Base-by-base conservation (phyloP, 352 stramenopile genomes). In the Pythium dissotocum region DNA sequence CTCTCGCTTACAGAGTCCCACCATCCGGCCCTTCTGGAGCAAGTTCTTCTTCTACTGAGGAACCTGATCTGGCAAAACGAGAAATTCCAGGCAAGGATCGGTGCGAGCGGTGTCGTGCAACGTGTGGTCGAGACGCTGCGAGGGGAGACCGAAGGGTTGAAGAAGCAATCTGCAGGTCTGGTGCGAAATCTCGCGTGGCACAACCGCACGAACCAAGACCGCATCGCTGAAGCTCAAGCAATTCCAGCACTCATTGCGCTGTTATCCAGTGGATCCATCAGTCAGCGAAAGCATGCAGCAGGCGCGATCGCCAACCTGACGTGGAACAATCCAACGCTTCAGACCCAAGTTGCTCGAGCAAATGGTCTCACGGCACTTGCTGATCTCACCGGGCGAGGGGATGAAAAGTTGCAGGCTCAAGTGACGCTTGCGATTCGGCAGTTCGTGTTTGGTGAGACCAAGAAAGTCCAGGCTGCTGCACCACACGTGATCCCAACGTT, bases 151-250 rank as follows among this genome's bases (percentile, higher is more conserved):
- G 66, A 72, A n/a, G 55, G 30, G 0, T 40, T 69, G 10, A 65
- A 73, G 56, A 65, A 65, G 42, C 67, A 73, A 56, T 54, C 55
- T 10, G 67, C 67, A 0, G 55, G 54, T n/a, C 35, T 63, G 36
- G 28, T 73, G 46, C 16, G 60, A n/a, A 69, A 73, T n/a, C 61
- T 73, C 9, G 67, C 61, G 36, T 69, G 60, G 67, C 53, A 64
- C 14, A 26, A 65, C 32, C 10, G 55, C 8, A 30, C 55, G 4
- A 69, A 69, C 54, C 67, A 69, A 54, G 56, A 46, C 2, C 60
- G 51, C n/a, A 73, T 68, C 40, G 51, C 35, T 52, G 46, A 56
- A 60, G 35, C 42, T 2, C 33, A 52, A 7, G 67, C 38, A 26
- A 48, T 73, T 42, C 30, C 55, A 5, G 14, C 32, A 14, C 38